A percentile compares a stretch with the other conserved stretches of the same genome.
Conservation (phyloP, 371 early-diverging fungal species). For the Fennellomyces sp. region DNA sequence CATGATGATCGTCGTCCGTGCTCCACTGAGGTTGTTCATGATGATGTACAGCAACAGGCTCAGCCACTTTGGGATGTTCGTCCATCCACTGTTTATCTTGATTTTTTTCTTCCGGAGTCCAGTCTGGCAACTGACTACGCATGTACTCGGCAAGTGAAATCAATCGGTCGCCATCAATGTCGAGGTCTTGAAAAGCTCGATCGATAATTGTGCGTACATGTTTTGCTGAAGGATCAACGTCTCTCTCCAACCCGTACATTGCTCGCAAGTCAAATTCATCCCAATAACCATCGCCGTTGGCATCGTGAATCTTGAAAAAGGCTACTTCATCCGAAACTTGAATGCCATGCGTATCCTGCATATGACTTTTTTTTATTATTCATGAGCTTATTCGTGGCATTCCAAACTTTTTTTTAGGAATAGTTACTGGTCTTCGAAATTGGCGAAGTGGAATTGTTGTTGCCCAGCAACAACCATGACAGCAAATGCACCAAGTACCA, state of each 20-base stretch:
- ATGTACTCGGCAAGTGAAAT: constrained; percentile 42
- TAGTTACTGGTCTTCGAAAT: constrained; percentile 23
- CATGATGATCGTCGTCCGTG: background rate
- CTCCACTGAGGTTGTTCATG: constrained; percentile 4
- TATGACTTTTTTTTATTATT: constrained; percentile 24
- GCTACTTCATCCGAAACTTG: constrained; percentile 40
- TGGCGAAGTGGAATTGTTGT: constrained; percentile 12
- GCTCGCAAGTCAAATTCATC: constrained; percentile 29
- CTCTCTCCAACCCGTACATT: constrained; percentile 42
- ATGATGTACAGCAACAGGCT: background rate
- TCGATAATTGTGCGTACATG: constrained; percentile 42
- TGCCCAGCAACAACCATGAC: background rate
- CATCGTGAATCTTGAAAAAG: constrained; percentile 45
- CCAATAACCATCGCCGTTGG: constrained; percentile 41
- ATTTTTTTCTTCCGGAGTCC: constrained; percentile 20
- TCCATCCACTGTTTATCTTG: constrained; percentile 20
- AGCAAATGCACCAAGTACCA: background rate
- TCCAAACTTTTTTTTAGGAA: background rate
- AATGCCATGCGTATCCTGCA: constrained; percentile 37
- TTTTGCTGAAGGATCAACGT: constrained; percentile 33
- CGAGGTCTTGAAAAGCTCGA: constrained; percentile 41
- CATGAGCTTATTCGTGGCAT: background rate
- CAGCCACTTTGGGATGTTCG: constrained; percentile 9
- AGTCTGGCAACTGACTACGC: constrained; percentile 19
- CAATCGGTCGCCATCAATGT: constrained; percentile 26